phyloP scores from a whole-genome alignment of 2,329 filamentous ascomycete genomes.

The Ceratocystis smalleyi region DNA sequence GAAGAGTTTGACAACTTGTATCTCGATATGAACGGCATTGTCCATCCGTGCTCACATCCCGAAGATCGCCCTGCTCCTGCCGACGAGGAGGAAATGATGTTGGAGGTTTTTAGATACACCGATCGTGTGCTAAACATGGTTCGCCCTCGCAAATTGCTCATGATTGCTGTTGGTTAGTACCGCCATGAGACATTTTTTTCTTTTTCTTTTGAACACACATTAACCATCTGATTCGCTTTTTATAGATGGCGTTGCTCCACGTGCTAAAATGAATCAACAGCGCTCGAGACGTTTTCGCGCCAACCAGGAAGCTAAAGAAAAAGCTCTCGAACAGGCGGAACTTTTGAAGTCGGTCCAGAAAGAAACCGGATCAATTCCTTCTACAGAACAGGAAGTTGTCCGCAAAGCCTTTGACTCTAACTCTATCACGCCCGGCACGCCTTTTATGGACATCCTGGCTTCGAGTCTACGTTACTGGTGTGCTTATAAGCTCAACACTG shows the following conservation, averaged over 20 bases:
- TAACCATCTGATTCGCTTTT: slow-evolving; percentile 10
- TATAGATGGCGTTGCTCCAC: slow-evolving; percentile 82
- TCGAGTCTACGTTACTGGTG: slow-evolving; percentile 88
- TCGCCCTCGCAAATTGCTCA: slow-evolving; percentile 80
- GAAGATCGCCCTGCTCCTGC: slow-evolving; percentile 82
- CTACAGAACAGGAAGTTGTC: slow-evolving; percentile 35
- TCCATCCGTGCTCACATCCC: slow-evolving; percentile 95
- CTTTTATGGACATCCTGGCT: slow-evolving; percentile 95
- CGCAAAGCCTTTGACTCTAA: slow-evolving; percentile 89
- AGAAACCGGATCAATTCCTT: slow-evolving; percentile 44
- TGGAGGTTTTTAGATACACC: slow-evolving; percentile 97
- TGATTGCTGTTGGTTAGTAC: slow-evolving; percentile 81
- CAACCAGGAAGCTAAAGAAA: slow-evolving; percentile 85
- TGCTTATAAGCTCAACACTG: slow-evolving; percentile 92
- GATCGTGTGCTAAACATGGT: slow-evolving; percentile 98
- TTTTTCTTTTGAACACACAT: slow-evolving; percentile 4
- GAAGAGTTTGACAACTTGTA: slow-evolving; percentile 98
- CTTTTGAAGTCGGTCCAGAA: slow-evolving; percentile 70
- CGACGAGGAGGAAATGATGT: slow-evolving; percentile 98
- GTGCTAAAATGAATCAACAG: slow-evolving; percentile 99
- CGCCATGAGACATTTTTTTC: neutral
- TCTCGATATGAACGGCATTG: slow-evolving; percentile 98
- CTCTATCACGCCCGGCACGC: slow-evolving; percentile 85
- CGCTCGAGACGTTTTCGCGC: slow-evolving; percentile 88
- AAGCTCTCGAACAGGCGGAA: slow-evolving; percentile 80